phyloP scores from a whole-genome alignment of 371 early-diverging fungal genomes.

The Zopfochytrium polystomum region DNA sequence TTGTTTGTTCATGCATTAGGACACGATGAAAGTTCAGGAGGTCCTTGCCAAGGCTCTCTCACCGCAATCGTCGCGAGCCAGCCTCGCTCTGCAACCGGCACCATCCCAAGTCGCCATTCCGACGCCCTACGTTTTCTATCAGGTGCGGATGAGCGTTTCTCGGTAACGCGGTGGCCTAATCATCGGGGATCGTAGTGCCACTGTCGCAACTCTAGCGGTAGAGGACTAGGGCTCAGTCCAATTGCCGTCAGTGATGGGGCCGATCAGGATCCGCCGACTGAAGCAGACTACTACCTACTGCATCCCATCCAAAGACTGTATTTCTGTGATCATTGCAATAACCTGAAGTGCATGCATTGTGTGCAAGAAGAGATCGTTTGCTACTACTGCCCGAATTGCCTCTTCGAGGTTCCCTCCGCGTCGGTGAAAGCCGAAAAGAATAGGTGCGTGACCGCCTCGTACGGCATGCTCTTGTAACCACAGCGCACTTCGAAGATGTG shows the following conservation, averaged over 20 bases:
- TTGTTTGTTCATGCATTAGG: too few relatives aligned
- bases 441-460: constrained; percentile 48
- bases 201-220: too few relatives aligned
- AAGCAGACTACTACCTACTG: constrained; percentile 14
- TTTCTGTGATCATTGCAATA: constrained; percentile 67
- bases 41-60: too few relatives aligned
- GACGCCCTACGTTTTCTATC: constrained; percentile 19
- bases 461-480: neutral
- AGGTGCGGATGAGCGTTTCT: constrained; percentile 17
- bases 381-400: constrained; percentile 92
- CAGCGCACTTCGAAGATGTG: constrained; percentile 61
- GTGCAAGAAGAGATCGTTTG: constrained; percentile 80
- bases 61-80: too few relatives aligned
- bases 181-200: too few relatives aligned
- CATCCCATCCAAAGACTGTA: constrained; percentile 65
- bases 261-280: neutral
- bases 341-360: constrained; percentile 78
- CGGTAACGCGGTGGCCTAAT: too few relatives aligned
- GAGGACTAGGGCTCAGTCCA: too few relatives aligned
- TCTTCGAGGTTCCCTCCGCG: constrained; percentile 94
- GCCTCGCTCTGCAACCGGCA: constrained; percentile 2
- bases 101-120: constrained; percentile 14
- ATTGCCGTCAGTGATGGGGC: neutral
- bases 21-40: too few relatives aligned
- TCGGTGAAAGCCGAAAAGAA: constrained; percentile 90